Conservation (phyloP, 1,284 basidiomycete genomes). For the Neolentinus lepideus region DNA sequence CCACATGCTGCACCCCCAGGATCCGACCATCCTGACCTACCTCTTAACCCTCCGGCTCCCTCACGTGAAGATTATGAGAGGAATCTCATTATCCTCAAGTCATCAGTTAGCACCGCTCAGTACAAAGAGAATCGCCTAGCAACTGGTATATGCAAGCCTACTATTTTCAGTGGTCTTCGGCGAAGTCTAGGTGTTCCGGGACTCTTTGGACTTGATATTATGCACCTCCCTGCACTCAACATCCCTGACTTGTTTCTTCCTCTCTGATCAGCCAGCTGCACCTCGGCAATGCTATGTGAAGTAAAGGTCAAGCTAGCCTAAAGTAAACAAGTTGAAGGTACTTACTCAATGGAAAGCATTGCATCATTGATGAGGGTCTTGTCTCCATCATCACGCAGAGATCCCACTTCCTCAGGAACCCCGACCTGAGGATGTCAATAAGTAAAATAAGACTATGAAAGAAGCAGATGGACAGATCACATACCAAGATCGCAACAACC, state of each 20-base stretch:
- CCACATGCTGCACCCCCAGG: constrained; percentile 19
- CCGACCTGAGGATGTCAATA: too few species aligned
- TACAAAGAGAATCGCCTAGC: constrained; percentile 18
- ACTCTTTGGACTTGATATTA: constrained; percentile 22
- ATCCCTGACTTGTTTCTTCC: constrained; percentile 20
- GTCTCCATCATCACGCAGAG: too few species aligned
- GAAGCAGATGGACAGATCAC: too few species aligned
- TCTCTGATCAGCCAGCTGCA: too few species aligned
- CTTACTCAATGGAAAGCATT: too few species aligned
- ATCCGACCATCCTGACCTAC: constrained; percentile 24
- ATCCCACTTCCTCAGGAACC: too few species aligned
- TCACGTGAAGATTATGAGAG: constrained; percentile 13
- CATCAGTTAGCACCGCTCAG: constrained; percentile 13
- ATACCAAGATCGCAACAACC: too few species aligned
- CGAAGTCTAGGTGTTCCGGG: constrained; percentile 18
- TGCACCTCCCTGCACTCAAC: constrained; percentile 27
- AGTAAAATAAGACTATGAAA: too few species aligned
- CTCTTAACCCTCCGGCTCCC: constrained; percentile 7
- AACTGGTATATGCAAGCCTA: constrained; percentile 30
- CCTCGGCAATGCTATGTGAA: too few species aligned
- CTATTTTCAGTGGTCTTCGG: constrained; percentile 22
- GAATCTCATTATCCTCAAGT: constrained; percentile 10
- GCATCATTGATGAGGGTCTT: too few species aligned
- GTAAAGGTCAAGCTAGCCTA: too few species aligned
- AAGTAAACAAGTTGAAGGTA: too few species aligned